Conservation (phyloP, 352 stramenopile species). For the Halophytophthora batemanensis region DNA sequence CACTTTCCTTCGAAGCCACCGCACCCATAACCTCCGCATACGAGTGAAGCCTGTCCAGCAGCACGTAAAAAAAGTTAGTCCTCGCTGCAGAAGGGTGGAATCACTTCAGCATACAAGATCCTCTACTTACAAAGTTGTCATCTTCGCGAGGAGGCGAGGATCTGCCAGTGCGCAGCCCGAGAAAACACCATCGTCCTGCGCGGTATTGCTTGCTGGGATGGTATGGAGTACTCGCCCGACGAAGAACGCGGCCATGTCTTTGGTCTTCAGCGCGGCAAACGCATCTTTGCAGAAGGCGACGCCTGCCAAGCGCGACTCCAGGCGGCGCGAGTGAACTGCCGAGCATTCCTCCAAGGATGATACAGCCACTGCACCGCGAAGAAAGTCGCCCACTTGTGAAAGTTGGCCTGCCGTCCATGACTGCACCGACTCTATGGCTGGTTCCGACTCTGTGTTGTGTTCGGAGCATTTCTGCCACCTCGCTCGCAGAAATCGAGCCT, state of each 20-base stretch:
- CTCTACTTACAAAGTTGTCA: constrained; percentile 19
- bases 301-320: constrained; percentile 33
- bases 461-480: constrained; percentile 25
- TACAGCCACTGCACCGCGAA: constrained; percentile 23
- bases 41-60: constrained; percentile 11
- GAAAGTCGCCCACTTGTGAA: constrained; percentile 27
- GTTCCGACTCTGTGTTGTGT: constrained; percentile 3
- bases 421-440: constrained; percentile 4
- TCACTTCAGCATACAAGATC: background rate
- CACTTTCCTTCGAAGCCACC: constrained; percentile 4
- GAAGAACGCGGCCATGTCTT: constrained; percentile 30
- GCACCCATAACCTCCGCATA: constrained; percentile 15
- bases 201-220: constrained; percentile 21
- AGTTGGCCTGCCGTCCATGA: constrained; percentile 4
- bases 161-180: constrained; percentile 22
- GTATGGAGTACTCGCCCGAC: constrained; percentile 31
- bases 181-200: constrained; percentile 28
- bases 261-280: constrained; percentile 15
- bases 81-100: background rate
- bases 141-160: constrained; percentile 17
- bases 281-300: constrained; percentile 26
- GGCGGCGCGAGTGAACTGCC: constrained; percentile 26
- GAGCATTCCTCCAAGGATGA: constrained; percentile 25
- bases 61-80: constrained; percentile 1
- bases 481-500: constrained; percentile 28